Base-by-base conservation (phyloP, 208 protist genomes). In the Willaertia magna region DNA sequence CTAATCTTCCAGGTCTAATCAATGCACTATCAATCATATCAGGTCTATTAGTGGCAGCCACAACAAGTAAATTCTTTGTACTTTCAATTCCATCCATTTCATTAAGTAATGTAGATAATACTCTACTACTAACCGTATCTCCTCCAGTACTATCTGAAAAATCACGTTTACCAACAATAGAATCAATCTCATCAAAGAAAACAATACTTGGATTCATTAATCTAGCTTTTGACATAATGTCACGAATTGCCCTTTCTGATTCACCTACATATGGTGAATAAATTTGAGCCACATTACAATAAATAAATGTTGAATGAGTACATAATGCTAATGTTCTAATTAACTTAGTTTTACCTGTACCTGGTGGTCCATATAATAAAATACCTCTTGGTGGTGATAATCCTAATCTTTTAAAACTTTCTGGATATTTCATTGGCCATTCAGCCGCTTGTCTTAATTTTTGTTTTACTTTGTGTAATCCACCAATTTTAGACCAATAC, bases 21-120 rank as follows among this genome's bases (percentile, higher is more conserved):
- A 99, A 91, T 4, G 98, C 98, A 78, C 87, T 82, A 87, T 99
- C 97, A 49, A 97, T 88, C 34, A 92, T 90, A n/a, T 90, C 82
- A 43, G 93, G 92, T 42, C 88, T 87, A 85, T 92, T 95, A 0
- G 94, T 95, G 30, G 91, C 92, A 78, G 89, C 94, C 30, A 99
- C 92, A 34, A 97, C 95, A 26, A 98, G 87, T 6, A 98, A 93
- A 44, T 91, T 91, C n/a, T 88, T 91, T 85, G 91, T 93, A 44
- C 93, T 92, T 39, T 95, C 88, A 85, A 99, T 94, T 30, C 97
- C 97, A 89, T 99, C 97, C 92, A 99, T 96, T 89, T 99, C 97
- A 20, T 96, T 98, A 12, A 99, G 87, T 39, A 99, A 88, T 6
- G 97, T 98, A 18, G 96, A 97, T 30, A 99, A 90, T 1, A 99